phyloP scores from a whole-genome alignment of 345 rosid species.

The Aquilaria sinensis region DNA sequence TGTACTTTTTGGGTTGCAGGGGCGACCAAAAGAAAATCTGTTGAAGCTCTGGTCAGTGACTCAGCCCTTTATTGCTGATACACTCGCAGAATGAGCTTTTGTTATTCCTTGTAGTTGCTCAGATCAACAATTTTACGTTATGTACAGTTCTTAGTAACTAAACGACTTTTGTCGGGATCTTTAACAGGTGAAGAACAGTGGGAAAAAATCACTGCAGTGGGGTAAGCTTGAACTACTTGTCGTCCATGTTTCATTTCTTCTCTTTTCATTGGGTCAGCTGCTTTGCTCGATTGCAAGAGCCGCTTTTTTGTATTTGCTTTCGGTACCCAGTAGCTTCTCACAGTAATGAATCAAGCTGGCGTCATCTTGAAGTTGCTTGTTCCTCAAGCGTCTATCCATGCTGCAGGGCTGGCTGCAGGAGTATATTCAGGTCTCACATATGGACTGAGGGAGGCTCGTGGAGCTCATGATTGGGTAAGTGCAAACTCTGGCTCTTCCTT shows the following conservation, averaged over 20 bases:
- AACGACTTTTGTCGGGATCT: background rate
- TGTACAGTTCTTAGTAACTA: background rate
- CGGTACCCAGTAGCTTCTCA: background rate
- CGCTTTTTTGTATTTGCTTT: too few relatives aligned
- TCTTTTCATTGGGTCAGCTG: background rate
- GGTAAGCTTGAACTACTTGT: constrained; percentile 35
- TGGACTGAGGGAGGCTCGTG: constrained; percentile 83
- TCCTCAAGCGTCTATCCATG: too few relatives aligned
- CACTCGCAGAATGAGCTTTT: background rate
- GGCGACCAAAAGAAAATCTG: constrained; percentile 60
- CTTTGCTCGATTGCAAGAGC: background rate
- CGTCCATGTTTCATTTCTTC: too few relatives aligned
- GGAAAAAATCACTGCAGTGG: constrained; percentile 90
- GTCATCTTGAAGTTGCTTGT: too few relatives aligned
- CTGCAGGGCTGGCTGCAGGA: constrained; percentile 83
- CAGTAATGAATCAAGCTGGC: too few relatives aligned
- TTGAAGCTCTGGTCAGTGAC: constrained; percentile 75
- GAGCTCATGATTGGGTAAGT: constrained; percentile 89
- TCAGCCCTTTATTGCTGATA: background rate
- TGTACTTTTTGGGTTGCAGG: constrained; percentile 33
- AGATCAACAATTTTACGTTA: too few relatives aligned
- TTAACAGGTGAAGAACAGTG: constrained; percentile 75
- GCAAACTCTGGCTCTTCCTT: too few relatives aligned
- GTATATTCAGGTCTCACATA: constrained; percentile 80
- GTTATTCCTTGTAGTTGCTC: too few relatives aligned